Evolutionary conservation across 441 rosid genomes (phyloP).

Genomic region (Mallotus japonicus): DNA sequence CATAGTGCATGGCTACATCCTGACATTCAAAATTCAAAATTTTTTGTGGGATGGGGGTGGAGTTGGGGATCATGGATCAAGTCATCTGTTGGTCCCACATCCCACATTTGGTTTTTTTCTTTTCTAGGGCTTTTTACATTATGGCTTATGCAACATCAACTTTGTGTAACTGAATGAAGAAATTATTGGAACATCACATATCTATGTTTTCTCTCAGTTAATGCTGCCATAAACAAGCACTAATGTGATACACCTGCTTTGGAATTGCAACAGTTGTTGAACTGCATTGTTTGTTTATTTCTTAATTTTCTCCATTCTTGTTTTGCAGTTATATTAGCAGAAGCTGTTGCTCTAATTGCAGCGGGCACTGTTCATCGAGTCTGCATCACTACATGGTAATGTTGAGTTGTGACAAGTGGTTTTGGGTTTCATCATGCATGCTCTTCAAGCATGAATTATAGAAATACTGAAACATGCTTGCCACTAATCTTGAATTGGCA

Average conservation of each 20-base stretch:
- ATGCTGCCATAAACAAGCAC: not conserved
- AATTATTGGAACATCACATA: not conserved
- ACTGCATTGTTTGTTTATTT: not conserved
- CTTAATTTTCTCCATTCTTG: conserved; percentile 5
- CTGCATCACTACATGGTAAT: conserved; percentile 88
- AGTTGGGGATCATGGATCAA: not conserved
- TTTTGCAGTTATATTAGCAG: conserved; percentile 68
- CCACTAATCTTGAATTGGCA: not conserved
- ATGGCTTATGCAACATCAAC: not conserved
- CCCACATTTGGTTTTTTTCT: not conserved
- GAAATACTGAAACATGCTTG: no score
- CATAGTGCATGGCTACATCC: no score
- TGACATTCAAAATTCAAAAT: no score
- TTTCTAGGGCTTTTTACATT: not conserved
- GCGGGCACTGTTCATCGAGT: conserved; percentile 84
- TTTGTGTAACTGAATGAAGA: not conserved
- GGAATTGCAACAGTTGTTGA: no score
- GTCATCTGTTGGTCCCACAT: not conserved
- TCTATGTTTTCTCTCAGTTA: not conserved
- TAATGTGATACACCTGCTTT: not conserved
- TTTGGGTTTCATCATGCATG: not conserved
- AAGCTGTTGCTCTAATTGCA: conserved; percentile 66
- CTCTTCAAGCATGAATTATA: not conserved
- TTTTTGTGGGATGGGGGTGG: no score
- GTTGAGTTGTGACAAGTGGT: conserved; percentile 3